A percentile compares a stretch with the other conserved stretches of the same genome.
phyloP scores from a whole-genome alignment of 805 yeast species.

The Henningerozyma blattae region DNA sequence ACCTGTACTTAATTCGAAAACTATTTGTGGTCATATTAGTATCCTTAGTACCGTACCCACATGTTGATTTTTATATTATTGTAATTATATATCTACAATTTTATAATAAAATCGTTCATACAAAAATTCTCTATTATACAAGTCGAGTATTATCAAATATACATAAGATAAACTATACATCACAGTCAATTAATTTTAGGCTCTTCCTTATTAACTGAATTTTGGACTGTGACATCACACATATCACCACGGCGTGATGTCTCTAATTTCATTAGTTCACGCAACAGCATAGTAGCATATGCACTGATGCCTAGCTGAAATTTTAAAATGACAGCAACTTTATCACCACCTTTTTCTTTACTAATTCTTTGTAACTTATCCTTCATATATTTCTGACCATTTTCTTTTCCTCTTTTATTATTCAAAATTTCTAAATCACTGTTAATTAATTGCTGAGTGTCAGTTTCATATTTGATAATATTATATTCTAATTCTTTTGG shows the following conservation, averaged over 20 bases:
- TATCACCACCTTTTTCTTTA: conserved; percentile 32
- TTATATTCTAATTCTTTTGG: conserved; percentile 54
- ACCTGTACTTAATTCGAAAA: too few species aligned
- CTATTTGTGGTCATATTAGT: too few species aligned
- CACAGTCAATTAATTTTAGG: too few species aligned
- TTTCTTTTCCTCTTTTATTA: conserved; percentile 23
- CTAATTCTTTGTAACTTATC: conserved; percentile 22
- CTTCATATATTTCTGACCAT: conserved; percentile 21
- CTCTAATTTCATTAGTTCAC: conserved; percentile 78
- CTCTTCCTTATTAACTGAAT: too few species aligned
- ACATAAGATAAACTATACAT: too few species aligned
- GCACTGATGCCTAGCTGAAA: conserved; percentile 76
- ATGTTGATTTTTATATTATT: too few species aligned
- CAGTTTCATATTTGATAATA: conserved; percentile 46
- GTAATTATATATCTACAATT: too few species aligned
- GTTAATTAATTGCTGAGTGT: conserved; percentile 59
- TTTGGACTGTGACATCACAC: conserved; percentile 27
- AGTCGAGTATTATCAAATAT: too few species aligned
- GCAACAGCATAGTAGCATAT: conserved; percentile 94
- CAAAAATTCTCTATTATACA: too few species aligned
- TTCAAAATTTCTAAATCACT: conserved; percentile 61
- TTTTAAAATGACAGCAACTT: conserved; percentile 60
- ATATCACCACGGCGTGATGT: conserved; percentile 44
- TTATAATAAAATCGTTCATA: too few species aligned
- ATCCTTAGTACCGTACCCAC: too few species aligned